Evolutionary conservation across 106 monocot species (phyloP).

Genomic region (Narthecium ossifragum): DNA sequence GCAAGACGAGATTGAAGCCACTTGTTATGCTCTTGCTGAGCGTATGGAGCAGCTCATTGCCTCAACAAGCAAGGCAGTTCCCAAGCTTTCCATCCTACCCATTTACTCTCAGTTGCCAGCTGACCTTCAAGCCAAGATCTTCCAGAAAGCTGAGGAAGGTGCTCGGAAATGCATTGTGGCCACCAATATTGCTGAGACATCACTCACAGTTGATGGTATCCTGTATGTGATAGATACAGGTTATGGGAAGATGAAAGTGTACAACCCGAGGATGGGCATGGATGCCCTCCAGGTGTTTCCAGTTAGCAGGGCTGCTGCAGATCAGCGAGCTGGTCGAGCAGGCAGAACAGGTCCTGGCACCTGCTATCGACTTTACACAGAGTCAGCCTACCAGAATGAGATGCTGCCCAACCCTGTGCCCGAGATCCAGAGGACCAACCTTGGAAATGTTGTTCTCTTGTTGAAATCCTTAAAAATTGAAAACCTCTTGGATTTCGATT

Average conservation of each 20-base stretch:
- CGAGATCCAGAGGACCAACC: slow-evolving; percentile 93
- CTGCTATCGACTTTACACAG: slow-evolving; percentile 87
- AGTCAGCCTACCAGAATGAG: slow-evolving; percentile 90
- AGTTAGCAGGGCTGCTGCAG: slow-evolving; percentile 84
- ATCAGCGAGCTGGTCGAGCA: slow-evolving; percentile 87
- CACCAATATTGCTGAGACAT: slow-evolving; percentile 97
- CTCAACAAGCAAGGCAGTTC: slow-evolving; percentile 58
- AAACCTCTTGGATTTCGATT: slow-evolving; percentile 88
- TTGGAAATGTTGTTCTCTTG: slow-evolving; percentile 79
- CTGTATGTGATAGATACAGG: slow-evolving; percentile 94
- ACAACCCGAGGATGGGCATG: slow-evolving; percentile 96
- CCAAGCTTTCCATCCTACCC: slow-evolving; percentile 83
- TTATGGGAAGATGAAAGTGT: slow-evolving; percentile 94
- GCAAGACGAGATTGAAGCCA: slow-evolving; percentile 96
- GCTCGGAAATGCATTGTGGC: slow-evolving; percentile 94
- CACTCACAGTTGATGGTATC: slow-evolving; percentile 89
- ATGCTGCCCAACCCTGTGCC: slow-evolving; percentile 87
- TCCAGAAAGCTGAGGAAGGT: slow-evolving; percentile 89
- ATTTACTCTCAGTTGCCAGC: slow-evolving; percentile 97
- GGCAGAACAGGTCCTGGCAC: slow-evolving; percentile 97
- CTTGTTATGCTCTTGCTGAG: slow-evolving; percentile 92
- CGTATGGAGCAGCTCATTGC: slow-evolving; percentile 79
- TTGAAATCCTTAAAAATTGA: slow-evolving; percentile 86
- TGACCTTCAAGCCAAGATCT: slow-evolving; percentile 92
- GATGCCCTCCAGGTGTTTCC: slow-evolving; percentile 98